These are phyloP conservation scores for Globisporangium uncinulatum DNA, from an alignment of 352 stramenopile species.

Conservation along the genomic window DNA sequence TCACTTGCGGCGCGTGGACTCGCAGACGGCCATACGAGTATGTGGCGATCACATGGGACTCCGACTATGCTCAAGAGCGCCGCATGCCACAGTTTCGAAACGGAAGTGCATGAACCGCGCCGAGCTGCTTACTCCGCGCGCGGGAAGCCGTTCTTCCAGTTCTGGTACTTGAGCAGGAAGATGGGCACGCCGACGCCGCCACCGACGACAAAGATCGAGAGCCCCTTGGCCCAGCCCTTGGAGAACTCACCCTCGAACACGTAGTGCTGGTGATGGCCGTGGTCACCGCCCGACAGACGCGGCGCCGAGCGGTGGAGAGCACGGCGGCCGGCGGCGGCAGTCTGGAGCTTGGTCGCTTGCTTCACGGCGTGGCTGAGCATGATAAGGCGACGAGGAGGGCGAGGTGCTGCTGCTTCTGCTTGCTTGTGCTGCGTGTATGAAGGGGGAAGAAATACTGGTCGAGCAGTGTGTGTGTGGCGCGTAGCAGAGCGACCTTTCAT, in stretches of 20 bases:
- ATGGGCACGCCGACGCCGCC: constrained; percentile 63
- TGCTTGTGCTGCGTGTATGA: constrained; percentile 3
- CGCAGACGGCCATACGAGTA: too few relatives aligned
- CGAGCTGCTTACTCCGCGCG: constrained; percentile 46
- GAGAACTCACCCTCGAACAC: constrained; percentile 82
- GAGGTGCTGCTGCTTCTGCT: neutral
- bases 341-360: constrained; percentile 62
- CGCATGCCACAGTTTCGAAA: too few relatives aligned
- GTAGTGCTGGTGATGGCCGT: constrained; percentile 80
- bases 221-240: constrained; percentile 57
- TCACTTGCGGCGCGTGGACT: too few relatives aligned
- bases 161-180: constrained; percentile 74
- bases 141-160: constrained; percentile 88
- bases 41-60: too few relatives aligned
- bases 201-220: constrained; percentile 55
- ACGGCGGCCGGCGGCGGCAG: constrained; percentile 36
- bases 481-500: neutral
- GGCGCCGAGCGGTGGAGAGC: constrained; percentile 71
- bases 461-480: too few relatives aligned
- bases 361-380: constrained; percentile 66
- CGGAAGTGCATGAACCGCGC: neutral
- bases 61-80: too few relatives aligned
- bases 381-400: neutral
- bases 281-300: constrained; percentile 57
- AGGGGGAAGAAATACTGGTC: constrained; percentile 15